Evolutionary conservation across 1,284 basidiomycete genomes (phyloP).

Genomic region (Apiotrichum porosum): DNA sequence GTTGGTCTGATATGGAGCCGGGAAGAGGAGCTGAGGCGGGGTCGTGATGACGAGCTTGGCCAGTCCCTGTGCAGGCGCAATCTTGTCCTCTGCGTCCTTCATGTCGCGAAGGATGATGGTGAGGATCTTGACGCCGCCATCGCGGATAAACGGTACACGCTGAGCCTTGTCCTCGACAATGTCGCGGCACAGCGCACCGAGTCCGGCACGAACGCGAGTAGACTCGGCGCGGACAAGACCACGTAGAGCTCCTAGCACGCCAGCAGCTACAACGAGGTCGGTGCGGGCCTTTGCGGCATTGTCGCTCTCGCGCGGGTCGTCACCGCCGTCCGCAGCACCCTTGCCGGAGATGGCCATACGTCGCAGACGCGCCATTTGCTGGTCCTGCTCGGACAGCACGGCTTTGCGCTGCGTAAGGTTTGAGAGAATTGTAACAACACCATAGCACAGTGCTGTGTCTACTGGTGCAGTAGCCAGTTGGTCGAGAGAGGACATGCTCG

Average conservation of each 20-base stretch:
- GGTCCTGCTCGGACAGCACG: slow-evolving; percentile 68
- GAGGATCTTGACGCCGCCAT: slow-evolving; percentile 73
- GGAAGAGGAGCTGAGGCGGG: slow-evolving; percentile 82
- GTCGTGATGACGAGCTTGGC: slow-evolving; percentile 90
- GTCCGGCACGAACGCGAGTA: slow-evolving; percentile 48
- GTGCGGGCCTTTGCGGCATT: slow-evolving; percentile 60
- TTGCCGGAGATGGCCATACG: slow-evolving; percentile 58
- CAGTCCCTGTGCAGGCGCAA: slow-evolving; percentile 77
- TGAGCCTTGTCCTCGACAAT: slow-evolving; percentile 71
- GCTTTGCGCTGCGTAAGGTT: slow-evolving; percentile 69
- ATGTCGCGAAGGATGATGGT: slow-evolving; percentile 55
- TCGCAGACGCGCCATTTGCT: slow-evolving; percentile 69
- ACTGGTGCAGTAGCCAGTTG: slow-evolving; percentile 18
- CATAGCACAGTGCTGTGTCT: slow-evolving; percentile 60
- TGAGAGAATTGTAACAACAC: slow-evolving; percentile 65
- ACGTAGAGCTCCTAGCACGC: slow-evolving; percentile 61
- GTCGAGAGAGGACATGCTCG: slow-evolving; percentile 24
- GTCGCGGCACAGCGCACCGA: slow-evolving; percentile 59
- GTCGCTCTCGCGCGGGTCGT: slow-evolving; percentile 53
- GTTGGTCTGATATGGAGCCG: slow-evolving; percentile 59
- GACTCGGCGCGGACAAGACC: slow-evolving; percentile 53
- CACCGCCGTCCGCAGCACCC: slow-evolving; percentile 42
- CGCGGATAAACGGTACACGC: slow-evolving; percentile 72
- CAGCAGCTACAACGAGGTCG: slow-evolving; percentile 50
- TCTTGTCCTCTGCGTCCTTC: slow-evolving; percentile 44